Evolutionary conservation across 202 grass and related monocot species (phyloP), one percentile per base, ranked within the genome.

Genomic region (Schoenoplectus triqueter): DNA sequence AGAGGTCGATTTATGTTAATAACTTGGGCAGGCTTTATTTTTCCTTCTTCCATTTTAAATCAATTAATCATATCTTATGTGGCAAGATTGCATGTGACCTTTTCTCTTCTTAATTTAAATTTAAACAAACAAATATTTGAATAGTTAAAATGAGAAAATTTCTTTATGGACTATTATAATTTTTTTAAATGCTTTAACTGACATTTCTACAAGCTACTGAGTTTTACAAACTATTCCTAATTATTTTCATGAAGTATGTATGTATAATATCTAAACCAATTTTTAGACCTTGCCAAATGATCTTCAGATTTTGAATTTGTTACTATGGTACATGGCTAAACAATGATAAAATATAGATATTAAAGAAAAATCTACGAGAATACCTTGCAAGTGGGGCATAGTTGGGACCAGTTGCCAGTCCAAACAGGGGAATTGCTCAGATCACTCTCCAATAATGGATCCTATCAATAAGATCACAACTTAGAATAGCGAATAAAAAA

Each of bases 311-410:
- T 4, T 77, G 11, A 57, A 6, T 56, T 57, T 57, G 51, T 77
- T 77, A 77, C 50, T 31, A 31, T 31, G 31, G 31, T 31, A 31
- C 31, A 31, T 31, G 31, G 31, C 31, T 11, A 76, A 63, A 85
- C 14, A 64, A 45, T 21, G 10, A 56, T 55, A 73, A 84, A 31
- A 31, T 19, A 44, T 31, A 10, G 10, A 74, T 44, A 73, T 19
- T 57, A 62, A 72, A 9, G 10, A 51, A 57, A 66, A 44, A n/a
- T 40, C 64, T 17, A 68, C 9, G 44, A 21, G 39, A 20, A 90
- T 41, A 98, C 96, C 93, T 95, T 98, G 73, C 96, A 98, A 62
- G 96, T 98, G 54, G 96, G 88, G 74, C 96, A 98, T 56, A 98
- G 83, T 77, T 98, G 93, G 87, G 96, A 98, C 93, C 93, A 98